Base-by-base conservation (phyloP, 257 asterid genomes). In the Scutellaria minor region DNA sequence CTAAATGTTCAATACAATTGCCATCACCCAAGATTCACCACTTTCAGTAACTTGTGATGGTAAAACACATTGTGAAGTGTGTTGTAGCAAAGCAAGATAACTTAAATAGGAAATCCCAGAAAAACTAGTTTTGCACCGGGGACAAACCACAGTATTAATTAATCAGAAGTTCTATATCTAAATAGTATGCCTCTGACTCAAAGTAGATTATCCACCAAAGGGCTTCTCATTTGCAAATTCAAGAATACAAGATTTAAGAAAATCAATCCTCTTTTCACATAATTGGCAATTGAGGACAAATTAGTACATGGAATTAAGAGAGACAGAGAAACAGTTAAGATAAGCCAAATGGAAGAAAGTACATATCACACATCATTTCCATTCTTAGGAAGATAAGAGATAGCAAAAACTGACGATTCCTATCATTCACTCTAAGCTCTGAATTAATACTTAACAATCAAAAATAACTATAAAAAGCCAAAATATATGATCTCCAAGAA, bases 191-290 rank as follows among this genome's bases (percentile, higher is more conserved):
- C 64, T 8, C 60, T 27, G 58, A 71, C 57, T 27, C 60, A 35
- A 57, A 44, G 57, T 24, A 46, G 60, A 50, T 66, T 27, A 10
- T 15, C 52, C 20, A 8, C 62, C 39, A 8, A 10, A 35, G 37
- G 2, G 6, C 11, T 47, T 50, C 11, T 9, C n/a, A 22, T 66
- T n/a, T 61, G 72, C 44, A 39, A 55, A 53, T 42, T 41, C 64
- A 40, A 68, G 3, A 55, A 53, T 42, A 18, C 64, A 40, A 68
- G 3, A 54, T 15, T 35, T 8, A 52, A 40, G 46, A 69, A 54
- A 13, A 45, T 1, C 55, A 50, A 3, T 13, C 9, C 27, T 35
- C 13, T 14, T 7, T 12, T 37, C 11, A 31, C 64, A 39, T 37
- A 54, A 0, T 37, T 14, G 46, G 9, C 45, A 3, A 5, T 8